Percentiles rank a stretch among this genome's conserved stretches.
Evolutionary conservation across 192 early-diverging fungal species (phyloP).

Genomic region (Dissophora ornata): DNA sequence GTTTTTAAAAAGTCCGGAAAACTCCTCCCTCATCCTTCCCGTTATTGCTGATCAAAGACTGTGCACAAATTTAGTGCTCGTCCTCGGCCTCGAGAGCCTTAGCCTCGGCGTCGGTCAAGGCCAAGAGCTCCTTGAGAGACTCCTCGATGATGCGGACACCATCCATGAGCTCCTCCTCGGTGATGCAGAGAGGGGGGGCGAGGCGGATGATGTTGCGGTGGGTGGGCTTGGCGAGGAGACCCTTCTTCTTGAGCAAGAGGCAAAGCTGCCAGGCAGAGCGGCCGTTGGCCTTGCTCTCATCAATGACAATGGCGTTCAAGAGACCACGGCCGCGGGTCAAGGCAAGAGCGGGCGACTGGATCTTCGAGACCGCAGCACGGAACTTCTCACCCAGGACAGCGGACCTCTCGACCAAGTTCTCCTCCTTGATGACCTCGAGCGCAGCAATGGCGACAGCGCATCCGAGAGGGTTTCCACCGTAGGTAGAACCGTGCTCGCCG

Average conservation of each 20-base stretch:
- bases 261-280: slow-evolving; percentile 99
- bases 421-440: slow-evolving; percentile 94
- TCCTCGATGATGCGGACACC: slow-evolving; percentile 84
- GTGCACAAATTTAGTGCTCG: slow-evolving; percentile 25
- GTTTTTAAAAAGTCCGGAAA: no score
- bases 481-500: slow-evolving; percentile 97
- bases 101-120: slow-evolving; percentile 49
- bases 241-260: slow-evolving; percentile 90
- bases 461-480: slow-evolving; percentile 97
- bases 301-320: slow-evolving; percentile 96
- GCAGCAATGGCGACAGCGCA: slow-evolving; percentile 95
- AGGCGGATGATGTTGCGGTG: slow-evolving; percentile 98
- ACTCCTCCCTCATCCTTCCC: slow-evolving; percentile 2
- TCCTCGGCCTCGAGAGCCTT: slow-evolving; percentile 55
- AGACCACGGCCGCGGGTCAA: slow-evolving; percentile 92
- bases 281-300: slow-evolving; percentile 76
- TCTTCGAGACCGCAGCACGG: slow-evolving; percentile 77
- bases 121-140: slow-evolving; percentile 78
- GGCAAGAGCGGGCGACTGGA: slow-evolving; percentile 83
- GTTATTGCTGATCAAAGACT: neutral
- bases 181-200: slow-evolving; percentile 95
- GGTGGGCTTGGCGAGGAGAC: slow-evolving; percentile 97
- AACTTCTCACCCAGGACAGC: slow-evolving; percentile 86
- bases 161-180: slow-evolving; percentile 86
- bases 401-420: slow-evolving; percentile 86